Base-by-base conservation (phyloP, 768 basidiomycete genomes). In the Clitopilus passeckerianus region DNA sequence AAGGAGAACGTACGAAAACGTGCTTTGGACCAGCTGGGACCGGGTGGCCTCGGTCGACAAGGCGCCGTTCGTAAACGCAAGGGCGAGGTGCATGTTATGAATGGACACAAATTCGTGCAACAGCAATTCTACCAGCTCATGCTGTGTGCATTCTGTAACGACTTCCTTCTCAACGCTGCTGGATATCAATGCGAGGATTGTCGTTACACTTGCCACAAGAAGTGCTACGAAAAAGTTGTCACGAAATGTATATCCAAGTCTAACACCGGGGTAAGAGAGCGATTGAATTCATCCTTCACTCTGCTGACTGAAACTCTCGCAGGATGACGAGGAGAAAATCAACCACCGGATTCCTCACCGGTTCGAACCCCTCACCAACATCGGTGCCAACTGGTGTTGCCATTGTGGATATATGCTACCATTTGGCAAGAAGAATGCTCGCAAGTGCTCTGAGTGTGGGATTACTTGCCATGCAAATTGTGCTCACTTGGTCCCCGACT, bases 161-260 rank as follows among this genome's bases (percentile, higher is more conserved):
- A 98, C 68, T 98, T 99, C 78, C 80, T 99, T 59, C 90, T 98
- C 71, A 98, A 98, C 62, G 96, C 94, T 1, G 80, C 90, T 60
- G 97, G 97, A n/a, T 97, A 95, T 74, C 96, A 98, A 75, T 99
- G 97, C 79, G 97, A 98, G 69, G 97, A 99, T 71, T 99, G 97
- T 72, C 89, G 94, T 62, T 99, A 98, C 73, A 94, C 93, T 2
- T 99, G 97, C 74, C 97, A 99, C 81, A 96, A 95, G 80, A 96
- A 96, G 70, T 99, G 97, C 70, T 96, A 95, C 70, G 92, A 95
- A 68, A 98, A 98, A 72, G 96, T 98, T 20, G 94, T 98, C 65
- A 99, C 97, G 5, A 99, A 98, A 74, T 99, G 97, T 78, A 98
- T 99, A 66, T 95, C 94, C 24, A 98, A 98, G 74, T 94, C 93